phyloP scores from a whole-genome alignment of 495 filamentous ascomycete genomes.

The Hypoxylon lenormandii region DNA sequence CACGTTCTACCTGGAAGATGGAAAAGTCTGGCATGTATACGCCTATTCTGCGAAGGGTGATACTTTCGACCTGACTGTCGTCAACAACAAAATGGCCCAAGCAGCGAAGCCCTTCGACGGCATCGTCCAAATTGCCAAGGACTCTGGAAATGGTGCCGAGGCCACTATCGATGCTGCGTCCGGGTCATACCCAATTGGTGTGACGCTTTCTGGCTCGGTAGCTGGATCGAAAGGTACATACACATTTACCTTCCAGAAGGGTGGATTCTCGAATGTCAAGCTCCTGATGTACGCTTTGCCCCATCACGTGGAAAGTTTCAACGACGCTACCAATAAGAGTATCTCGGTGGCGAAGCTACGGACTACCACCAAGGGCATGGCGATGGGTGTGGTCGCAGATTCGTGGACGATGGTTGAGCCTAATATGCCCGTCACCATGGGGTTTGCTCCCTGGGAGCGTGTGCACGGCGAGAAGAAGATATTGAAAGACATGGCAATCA shows the following conservation, averaged over 20 bases:
- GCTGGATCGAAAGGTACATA: conserved; percentile 74
- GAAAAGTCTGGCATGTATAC: conserved; percentile 83
- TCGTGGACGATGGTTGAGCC: conserved; percentile 82
- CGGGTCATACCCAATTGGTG: conserved; percentile 76
- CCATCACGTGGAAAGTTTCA: conserved; percentile 84
- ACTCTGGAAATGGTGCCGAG: conserved; percentile 68
- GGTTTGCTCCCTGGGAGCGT: conserved; percentile 78
- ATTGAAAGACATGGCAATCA: conserved; percentile 66
- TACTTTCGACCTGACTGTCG: conserved; percentile 59
- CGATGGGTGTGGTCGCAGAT: conserved; percentile 77
- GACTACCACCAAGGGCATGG: conserved; percentile 88
- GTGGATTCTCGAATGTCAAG: conserved; percentile 65
- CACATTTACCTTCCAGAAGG: conserved; percentile 74
- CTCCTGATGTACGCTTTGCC: conserved; percentile 90
- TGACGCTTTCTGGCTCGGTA: conserved; percentile 71
- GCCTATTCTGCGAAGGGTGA: conserved; percentile 66
- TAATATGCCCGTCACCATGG: conserved; percentile 77
- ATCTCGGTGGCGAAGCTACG: conserved; percentile 72
- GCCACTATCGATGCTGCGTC: conserved; percentile 77
- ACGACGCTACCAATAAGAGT: conserved; percentile 65
- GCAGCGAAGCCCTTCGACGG: conserved; percentile 68
- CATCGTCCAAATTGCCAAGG: conserved; percentile 83
- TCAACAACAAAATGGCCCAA: conserved; percentile 60
- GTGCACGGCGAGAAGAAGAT: conserved; percentile 60
- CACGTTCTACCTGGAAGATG: conserved; percentile 75